phyloP scores from a whole-genome alignment of 2,329 filamentous ascomycete genomes.

The Exophiala sp. region DNA sequence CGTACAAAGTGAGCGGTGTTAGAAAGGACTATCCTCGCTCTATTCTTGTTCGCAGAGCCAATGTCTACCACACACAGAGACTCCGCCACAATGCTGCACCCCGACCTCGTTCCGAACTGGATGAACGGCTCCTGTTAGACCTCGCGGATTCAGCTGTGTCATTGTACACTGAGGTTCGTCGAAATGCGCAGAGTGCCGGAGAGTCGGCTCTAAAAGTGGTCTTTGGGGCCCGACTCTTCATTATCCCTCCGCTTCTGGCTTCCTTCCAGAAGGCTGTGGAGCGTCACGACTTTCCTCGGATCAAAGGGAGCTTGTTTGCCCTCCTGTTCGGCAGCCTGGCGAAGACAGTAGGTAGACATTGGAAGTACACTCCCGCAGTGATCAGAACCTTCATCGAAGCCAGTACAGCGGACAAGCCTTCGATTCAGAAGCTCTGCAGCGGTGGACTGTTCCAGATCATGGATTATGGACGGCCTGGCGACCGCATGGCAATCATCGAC shows the following conservation, averaged over 20 bases:
- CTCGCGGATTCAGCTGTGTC: conserved; percentile 86
- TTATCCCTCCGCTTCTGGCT: conserved; percentile 80
- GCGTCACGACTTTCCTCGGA: conserved; percentile 75
- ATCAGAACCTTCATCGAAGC: conserved; percentile 87
- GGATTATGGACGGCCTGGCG: conserved; percentile 84
- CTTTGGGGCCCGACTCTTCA: conserved; percentile 76
- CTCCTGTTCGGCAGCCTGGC: conserved; percentile 81
- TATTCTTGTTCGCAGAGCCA: conserved; percentile 83
- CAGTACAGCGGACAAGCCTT: conserved; percentile 84
- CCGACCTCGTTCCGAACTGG: conserved; percentile 80
- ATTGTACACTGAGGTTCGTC: conserved; percentile 88
- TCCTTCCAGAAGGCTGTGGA: conserved; percentile 73
- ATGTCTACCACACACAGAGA: conserved; percentile 91
- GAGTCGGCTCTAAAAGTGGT: conserved; percentile 91
- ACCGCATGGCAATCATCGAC: conserved; percentile 78
- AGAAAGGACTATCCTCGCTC: conserved; percentile 89
- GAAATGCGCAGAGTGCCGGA: conserved; percentile 82
- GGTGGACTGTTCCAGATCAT: conserved; percentile 78
- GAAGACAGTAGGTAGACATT: conserved; percentile 83
- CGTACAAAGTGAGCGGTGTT: conserved; percentile 90
- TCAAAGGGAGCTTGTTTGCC: conserved; percentile 92
- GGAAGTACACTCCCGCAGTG: conserved; percentile 87
- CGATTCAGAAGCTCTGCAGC: conserved; percentile 81
- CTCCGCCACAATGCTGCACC: conserved; percentile 88
- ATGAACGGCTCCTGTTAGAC: conserved; percentile 77